Conservation (phyloP, 148 eudicot genomes). For the Vaccinium myrtillus region DNA sequence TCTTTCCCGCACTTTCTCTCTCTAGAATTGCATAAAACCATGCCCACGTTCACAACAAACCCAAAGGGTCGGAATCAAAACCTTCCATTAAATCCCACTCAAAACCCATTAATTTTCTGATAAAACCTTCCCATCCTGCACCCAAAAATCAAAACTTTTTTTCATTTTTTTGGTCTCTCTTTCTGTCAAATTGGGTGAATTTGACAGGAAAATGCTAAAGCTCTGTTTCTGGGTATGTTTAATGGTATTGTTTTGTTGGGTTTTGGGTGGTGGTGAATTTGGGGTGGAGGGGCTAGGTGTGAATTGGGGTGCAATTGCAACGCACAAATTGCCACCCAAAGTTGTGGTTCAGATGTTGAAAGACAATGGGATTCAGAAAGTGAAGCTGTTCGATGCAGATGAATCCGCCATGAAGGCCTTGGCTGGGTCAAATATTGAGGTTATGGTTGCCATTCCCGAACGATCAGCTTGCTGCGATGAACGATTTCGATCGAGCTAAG, state of each 20-base stretch:
- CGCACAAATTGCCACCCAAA: constrained; percentile 52
- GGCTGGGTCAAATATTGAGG: constrained; percentile 68
- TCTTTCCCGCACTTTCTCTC: not conserved
- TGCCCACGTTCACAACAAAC: not conserved
- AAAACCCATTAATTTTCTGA: constrained; percentile 10
- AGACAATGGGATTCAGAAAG: constrained; percentile 72
- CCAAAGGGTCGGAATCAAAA: not conserved
- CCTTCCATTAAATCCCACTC: not conserved
- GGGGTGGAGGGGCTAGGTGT: constrained; percentile 66
- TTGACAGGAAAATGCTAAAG: constrained; percentile 4
- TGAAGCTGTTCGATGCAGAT: constrained; percentile 84
- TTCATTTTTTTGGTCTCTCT: not conserved
- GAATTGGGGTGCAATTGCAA: constrained; percentile 86
- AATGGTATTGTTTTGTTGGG: not conserved
- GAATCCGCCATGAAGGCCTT: constrained; percentile 52
- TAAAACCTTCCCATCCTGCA: not conserved
- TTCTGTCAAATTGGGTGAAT: not conserved
- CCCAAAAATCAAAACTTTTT: constrained; percentile 1
- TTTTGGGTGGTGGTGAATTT: not conserved
- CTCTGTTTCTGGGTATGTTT: not conserved
- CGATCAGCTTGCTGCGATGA: constrained; percentile 55
- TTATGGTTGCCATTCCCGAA: constrained; percentile 92
- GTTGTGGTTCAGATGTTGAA: constrained; percentile 67
- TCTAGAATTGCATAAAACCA: no score
- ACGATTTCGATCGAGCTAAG: constrained; percentile 50